A percentile compares a stretch with the other conserved stretches of the same genome.
Evolutionary conservation across 257 asterid genomes (phyloP).

Genomic region (Ilex aquifolium): DNA sequence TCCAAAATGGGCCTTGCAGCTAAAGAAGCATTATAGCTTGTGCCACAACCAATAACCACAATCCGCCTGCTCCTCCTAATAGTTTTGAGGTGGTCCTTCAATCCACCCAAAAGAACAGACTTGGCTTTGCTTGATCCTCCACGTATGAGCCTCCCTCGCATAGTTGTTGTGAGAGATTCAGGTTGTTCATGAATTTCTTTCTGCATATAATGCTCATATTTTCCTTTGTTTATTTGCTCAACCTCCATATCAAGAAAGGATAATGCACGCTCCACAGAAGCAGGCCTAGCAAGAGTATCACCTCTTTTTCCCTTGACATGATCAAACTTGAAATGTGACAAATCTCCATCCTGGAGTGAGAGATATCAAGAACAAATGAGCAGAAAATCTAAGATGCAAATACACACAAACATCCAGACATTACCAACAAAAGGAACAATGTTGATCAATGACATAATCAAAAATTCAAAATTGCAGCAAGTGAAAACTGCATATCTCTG

Average conservation of each 20-base stretch:
- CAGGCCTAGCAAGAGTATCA: constrained; percentile 57
- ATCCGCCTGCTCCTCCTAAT: constrained; percentile 94
- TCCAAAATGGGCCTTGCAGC: constrained; percentile 91
- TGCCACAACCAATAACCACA: constrained; percentile 93
- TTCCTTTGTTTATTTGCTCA: constrained; percentile 95
- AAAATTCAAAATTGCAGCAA: too few relatives aligned
- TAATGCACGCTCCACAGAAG: constrained; percentile 90
- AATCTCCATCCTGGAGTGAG: constrained; percentile 76
- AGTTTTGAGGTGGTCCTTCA: constrained; percentile 90
- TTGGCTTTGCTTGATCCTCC: constrained; percentile 89
- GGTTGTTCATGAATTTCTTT: constrained; percentile 99
- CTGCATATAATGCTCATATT: constrained; percentile 94
- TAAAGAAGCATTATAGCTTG: constrained; percentile 96
- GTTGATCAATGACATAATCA: too few relatives aligned
- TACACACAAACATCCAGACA: too few relatives aligned
- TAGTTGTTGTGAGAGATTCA: constrained; percentile 85
- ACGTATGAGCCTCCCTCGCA: constrained; percentile 94
- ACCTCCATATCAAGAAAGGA: constrained; percentile 96
- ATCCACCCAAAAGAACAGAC: constrained; percentile 92
- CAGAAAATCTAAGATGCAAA: too few relatives aligned
- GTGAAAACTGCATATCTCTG: too few relatives aligned
- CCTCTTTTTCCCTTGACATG: constrained; percentile 41
- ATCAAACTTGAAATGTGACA: constrained; percentile 76
- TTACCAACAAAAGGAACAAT: too few relatives aligned
- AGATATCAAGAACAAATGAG: constrained; percentile 8